A percentile compares a stretch with the other conserved stretches of the same genome.
Evolutionary conservation across 495 filamentous ascomycete species (phyloP).

Genomic region (Lophiotrema nucula): DNA sequence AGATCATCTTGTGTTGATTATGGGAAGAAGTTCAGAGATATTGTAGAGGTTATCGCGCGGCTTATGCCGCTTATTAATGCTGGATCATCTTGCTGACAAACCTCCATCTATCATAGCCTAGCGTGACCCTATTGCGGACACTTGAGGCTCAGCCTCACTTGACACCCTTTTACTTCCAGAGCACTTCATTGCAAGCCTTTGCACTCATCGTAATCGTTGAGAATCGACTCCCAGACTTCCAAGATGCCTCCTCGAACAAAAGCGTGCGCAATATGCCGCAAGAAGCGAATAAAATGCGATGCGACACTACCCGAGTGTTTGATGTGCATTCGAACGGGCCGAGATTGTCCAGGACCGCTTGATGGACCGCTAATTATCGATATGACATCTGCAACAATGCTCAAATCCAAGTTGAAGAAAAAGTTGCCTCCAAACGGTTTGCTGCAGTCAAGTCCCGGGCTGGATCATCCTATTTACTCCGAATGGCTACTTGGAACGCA

Average conservation of each 20-base stretch:
- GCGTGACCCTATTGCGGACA: too few relatives aligned
- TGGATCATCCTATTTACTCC: background rate
- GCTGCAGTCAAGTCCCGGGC: background rate
- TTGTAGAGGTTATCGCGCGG: too few relatives aligned
- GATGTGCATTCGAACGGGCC: conserved; percentile 12
- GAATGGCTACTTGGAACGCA: background rate
- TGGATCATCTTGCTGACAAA: too few relatives aligned
- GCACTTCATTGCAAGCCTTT: too few relatives aligned
- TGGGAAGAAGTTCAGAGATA: too few relatives aligned
- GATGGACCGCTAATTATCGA: conserved; percentile 19
- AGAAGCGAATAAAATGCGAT: conserved; percentile 25
- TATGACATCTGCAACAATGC: background rate
- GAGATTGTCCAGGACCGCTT: conserved; percentile 12
- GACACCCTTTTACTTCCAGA: too few relatives aligned
- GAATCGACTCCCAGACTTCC: too few relatives aligned
- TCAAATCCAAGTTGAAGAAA: background rate
- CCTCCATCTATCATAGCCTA: too few relatives aligned
- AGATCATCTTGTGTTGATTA: too few relatives aligned
- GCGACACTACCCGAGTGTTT: conserved; percentile 23
- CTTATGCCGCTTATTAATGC: too few relatives aligned
- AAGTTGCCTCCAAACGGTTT: background rate
- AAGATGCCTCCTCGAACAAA: conserved; percentile 23
- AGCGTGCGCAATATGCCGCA: conserved; percentile 21
- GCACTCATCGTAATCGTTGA: too few relatives aligned
- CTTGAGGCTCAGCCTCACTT: too few relatives aligned